phyloP scores from a whole-genome alignment of 1,284 basidiomycete species.

The Cutaneotrichosporon sp. region DNA sequence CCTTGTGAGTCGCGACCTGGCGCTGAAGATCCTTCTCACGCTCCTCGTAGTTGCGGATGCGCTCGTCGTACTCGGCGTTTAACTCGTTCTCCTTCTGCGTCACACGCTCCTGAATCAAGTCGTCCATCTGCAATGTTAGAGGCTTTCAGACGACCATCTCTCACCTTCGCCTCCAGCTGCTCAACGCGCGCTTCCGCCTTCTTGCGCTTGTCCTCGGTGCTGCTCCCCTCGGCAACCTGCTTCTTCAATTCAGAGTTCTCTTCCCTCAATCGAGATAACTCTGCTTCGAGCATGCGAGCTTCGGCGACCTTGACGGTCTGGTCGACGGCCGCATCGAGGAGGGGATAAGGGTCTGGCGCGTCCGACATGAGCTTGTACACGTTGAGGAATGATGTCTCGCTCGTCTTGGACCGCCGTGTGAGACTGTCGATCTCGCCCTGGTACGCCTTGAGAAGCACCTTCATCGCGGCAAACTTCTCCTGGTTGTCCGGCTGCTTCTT shows the following conservation, averaged over 20 bases:
- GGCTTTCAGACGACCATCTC: conserved; percentile 18
- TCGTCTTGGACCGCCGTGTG: conserved; percentile 81
- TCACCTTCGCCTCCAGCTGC: conserved; percentile 74
- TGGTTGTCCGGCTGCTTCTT: conserved; percentile 78
- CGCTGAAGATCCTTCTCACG: conserved; percentile 85
- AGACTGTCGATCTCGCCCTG: conserved; percentile 93
- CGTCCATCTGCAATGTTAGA: conserved; percentile 69
- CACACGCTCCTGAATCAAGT: conserved; percentile 76
- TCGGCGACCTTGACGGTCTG: conserved; percentile 83
- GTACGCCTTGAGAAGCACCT: conserved; percentile 86
- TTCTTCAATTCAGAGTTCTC: conserved; percentile 74
- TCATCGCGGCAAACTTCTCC: conserved; percentile 78
- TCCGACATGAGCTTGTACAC: conserved; percentile 91
- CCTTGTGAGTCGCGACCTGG: conserved; percentile 75
- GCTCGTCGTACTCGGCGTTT: conserved; percentile 93
- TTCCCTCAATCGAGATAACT: conserved; percentile 64
- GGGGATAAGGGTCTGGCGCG: conserved; percentile 91
- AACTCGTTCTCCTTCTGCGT: conserved; percentile 88
- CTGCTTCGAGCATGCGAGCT: conserved; percentile 65
- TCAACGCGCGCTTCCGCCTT: conserved; percentile 68
- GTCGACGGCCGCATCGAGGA: conserved; percentile 88
- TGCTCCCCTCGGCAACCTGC: conserved; percentile 62
- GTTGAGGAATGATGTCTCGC: conserved; percentile 89
- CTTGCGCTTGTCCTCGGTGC: conserved; percentile 66
- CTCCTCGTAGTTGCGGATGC: conserved; percentile 88